Evolutionary conservation across 108 stramenopile species (phyloP).

Genomic region (Chaetoceros tenuissimus): DNA sequence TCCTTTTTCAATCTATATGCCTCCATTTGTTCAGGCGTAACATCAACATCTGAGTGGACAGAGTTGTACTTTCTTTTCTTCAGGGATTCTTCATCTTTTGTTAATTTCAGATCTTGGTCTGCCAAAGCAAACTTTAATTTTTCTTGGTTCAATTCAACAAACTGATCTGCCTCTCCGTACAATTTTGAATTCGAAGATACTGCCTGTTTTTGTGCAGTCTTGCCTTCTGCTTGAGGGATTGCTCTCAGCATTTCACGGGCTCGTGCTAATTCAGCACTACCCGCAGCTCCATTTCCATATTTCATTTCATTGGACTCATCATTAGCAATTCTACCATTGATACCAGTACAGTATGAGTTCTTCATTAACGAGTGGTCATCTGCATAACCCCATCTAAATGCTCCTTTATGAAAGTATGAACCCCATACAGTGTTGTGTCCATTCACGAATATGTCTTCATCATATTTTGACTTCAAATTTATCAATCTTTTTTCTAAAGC

Average conservation of each 20-base stretch:
- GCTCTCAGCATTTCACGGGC: constrained; percentile 80
- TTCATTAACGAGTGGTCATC: constrained; percentile 92
- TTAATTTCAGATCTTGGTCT: constrained; percentile 29
- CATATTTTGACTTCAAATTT: constrained; percentile 85
- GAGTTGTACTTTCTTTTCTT: constrained; percentile 89
- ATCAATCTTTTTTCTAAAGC: constrained; percentile 19
- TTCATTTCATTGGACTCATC: constrained; percentile 78
- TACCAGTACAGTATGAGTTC: constrained; percentile 91
- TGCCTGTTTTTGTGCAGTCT: constrained; percentile 7
- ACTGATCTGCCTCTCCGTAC: constrained; percentile 80
- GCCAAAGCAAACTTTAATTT: constrained; percentile 74
- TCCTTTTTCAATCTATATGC: constrained; percentile 65
- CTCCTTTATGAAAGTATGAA: constrained; percentile 86
- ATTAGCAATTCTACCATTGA: constrained; percentile 84
- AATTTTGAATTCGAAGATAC: constrained; percentile 59
- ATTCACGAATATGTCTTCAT: constrained; percentile 86
- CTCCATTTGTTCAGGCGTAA: constrained; percentile 27
- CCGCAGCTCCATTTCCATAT: constrained; percentile 69
- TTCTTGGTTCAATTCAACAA: constrained; percentile 57
- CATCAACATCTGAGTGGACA: constrained; percentile 36
- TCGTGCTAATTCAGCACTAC: constrained; percentile 70
- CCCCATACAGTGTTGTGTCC: constrained; percentile 97
- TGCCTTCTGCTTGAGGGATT: constrained; percentile 20
- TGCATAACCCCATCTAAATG: constrained; percentile 92
- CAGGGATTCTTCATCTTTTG: constrained; percentile 19